Percentiles rank a stretch among this genome's conserved stretches.
phyloP scores from a whole-genome alignment of 768 basidiomycete species.

The Omphalotus guepiniiformis region DNA sequence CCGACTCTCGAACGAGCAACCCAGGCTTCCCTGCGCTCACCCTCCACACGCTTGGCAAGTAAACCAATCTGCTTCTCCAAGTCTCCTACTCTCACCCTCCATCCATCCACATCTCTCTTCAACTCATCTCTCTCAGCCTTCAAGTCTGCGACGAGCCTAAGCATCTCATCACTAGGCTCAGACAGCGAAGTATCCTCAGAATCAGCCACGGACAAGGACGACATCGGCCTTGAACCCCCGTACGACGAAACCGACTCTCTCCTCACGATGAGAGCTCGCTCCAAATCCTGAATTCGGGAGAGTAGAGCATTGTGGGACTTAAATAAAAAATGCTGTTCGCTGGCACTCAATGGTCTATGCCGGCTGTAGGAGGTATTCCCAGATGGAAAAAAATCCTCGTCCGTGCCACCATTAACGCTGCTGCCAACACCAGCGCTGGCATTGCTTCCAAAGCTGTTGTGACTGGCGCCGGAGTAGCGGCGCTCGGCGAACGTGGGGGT shows the following conservation, averaged over 20 bases:
- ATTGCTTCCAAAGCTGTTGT: constrained; percentile 15
- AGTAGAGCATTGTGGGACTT: constrained; percentile 82
- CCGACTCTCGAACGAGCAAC: constrained; percentile 72
- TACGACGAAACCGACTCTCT: constrained; percentile 28
- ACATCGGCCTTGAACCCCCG: constrained; percentile 30
- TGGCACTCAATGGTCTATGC: constrained; percentile 55
- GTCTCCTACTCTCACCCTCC: constrained; percentile 73
- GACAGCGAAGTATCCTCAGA: constrained; percentile 34
- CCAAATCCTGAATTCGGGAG: constrained; percentile 77
- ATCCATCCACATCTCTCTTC: constrained; percentile 83
- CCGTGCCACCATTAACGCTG: constrained; percentile 24
- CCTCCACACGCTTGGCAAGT: constrained; percentile 66
- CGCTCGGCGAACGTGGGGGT: constrained; percentile 56
- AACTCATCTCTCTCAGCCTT: constrained; percentile 89
- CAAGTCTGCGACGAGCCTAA: constrained; percentile 68
- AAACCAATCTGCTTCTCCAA: constrained; percentile 66
- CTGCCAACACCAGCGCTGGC: constrained; percentile 27
- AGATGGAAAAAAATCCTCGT: constrained; percentile 43
- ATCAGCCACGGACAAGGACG: constrained; percentile 45
- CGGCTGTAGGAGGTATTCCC: constrained; percentile 21
- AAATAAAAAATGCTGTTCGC: constrained; percentile 83
- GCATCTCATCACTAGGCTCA: constrained; percentile 74
- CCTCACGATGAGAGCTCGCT: constrained; percentile 55
- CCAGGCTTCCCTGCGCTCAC: constrained; percentile 81
- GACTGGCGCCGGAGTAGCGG: constrained; percentile 29